Percentiles rank a stretch among this genome's conserved stretches.
phyloP scores from a whole-genome alignment of 371 early-diverging fungal genomes.

The Mortierella sp. region DNA sequence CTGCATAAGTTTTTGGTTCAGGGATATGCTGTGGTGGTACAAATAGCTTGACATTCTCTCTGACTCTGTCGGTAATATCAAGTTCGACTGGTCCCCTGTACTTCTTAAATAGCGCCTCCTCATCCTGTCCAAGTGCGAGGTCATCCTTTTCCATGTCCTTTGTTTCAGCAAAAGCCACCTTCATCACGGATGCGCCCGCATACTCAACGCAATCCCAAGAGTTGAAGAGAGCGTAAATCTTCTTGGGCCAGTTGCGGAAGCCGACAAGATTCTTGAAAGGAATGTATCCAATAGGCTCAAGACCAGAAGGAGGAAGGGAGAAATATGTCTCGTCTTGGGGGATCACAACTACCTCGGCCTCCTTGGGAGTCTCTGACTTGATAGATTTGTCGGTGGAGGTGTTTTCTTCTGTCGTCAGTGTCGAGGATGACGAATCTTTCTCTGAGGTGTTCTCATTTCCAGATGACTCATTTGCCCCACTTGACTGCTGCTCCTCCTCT shows the following conservation, averaged over 20 bases:
- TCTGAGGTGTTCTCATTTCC: not conserved
- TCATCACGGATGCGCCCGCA: slow-evolving; percentile 64
- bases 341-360: slow-evolving; percentile 21
- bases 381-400: slow-evolving; percentile 7
- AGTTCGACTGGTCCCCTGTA: slow-evolving; percentile 49
- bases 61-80: slow-evolving; percentile 32
- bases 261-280: slow-evolving; percentile 75
- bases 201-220: slow-evolving; percentile 69
- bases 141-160: slow-evolving; percentile 60
- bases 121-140: slow-evolving; percentile 63
- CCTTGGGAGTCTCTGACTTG: not conserved
- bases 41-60: slow-evolving; percentile 47
- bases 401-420: not conserved
- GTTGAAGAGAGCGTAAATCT: slow-evolving; percentile 67
- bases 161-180: slow-evolving; percentile 65
- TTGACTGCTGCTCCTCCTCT: slow-evolving; percentile 9
- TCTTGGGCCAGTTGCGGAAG: slow-evolving; percentile 71
- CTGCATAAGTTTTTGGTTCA: slow-evolving; percentile 14
- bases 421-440: slow-evolving; percentile 23
- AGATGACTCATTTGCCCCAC: not conserved
- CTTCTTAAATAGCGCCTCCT: slow-evolving; percentile 56
- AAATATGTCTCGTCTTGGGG: slow-evolving; percentile 54
- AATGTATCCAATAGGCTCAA: slow-evolving; percentile 72
- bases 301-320: slow-evolving; percentile 58
- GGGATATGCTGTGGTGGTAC: slow-evolving; percentile 36